Evolutionary conservation across 1,139 yeast species (phyloP).

Genomic region (Nakaseomyces kungkrabaensis): DNA sequence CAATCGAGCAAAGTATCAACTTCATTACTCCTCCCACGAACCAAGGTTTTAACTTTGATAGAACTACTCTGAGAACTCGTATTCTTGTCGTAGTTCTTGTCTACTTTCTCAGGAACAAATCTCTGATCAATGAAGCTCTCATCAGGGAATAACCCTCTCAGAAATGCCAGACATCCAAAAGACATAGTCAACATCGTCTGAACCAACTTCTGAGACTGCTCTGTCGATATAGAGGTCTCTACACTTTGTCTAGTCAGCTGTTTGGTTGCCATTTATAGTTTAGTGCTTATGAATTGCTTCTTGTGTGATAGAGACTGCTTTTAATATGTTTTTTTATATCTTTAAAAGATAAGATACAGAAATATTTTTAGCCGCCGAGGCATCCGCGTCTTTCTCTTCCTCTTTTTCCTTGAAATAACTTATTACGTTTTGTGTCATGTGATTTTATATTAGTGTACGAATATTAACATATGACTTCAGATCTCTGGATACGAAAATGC

Average conservation of each 20-base stretch:
- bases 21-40: conserved; percentile 35
- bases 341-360: no score
- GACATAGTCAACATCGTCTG: conserved; percentile 39
- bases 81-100: conserved; percentile 21
- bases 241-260: conserved; percentile 16
- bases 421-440: no score
- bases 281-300: neutral
- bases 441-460: no score
- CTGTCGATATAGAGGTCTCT: conserved; percentile 20
- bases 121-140: conserved; percentile 37
- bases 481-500: no score
- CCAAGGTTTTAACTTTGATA: conserved; percentile 38
- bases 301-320: no score
- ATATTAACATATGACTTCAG: no score
- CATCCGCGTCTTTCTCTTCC: no score
- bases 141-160: conserved; percentile 44
- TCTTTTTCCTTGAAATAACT: no score
- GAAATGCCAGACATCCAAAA: conserved; percentile 42
- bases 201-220: conserved; percentile 35
- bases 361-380: no score
- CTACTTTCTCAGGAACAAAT: conserved; percentile 32
- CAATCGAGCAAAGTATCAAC: conserved; percentile 41
- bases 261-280: conserved; percentile 19
- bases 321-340: no score
- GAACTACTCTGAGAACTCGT: conserved; percentile 24